Evolutionary conservation across 208 protist species (phyloP).

Genomic region (Leishmania gerbilli): DNA sequence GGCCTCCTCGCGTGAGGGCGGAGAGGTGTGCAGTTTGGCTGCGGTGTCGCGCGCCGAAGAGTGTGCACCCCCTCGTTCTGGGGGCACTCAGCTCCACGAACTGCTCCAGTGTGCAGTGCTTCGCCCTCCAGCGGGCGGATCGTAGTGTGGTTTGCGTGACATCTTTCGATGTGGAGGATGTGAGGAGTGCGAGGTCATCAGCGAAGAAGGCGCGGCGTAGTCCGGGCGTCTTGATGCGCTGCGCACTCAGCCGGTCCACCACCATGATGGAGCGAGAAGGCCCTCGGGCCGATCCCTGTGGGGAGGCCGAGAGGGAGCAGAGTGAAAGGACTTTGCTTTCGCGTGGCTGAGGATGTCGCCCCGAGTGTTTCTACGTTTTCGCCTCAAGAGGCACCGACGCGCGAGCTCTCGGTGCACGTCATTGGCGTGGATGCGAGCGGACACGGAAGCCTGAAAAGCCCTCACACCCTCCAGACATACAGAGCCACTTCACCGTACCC

Average conservation of each 20-base stretch:
- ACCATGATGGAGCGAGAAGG: not conserved
- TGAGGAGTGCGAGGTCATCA: not conserved
- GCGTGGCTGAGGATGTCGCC: not conserved
- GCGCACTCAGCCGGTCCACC: not conserved
- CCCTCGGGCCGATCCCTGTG: not conserved
- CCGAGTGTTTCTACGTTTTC: not conserved
- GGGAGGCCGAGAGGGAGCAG: not conserved
- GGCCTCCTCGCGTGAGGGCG: not conserved
- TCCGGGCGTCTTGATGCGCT: not conserved
- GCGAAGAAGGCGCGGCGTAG: not conserved
- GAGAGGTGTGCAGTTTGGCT: not conserved
- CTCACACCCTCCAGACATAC: not conserved
- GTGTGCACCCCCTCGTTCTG: not conserved
- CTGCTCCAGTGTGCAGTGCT: not conserved
- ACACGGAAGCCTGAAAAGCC: not conserved
- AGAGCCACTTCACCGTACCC: constrained; percentile 22
- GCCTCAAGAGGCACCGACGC: not conserved
- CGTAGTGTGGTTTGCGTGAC: not conserved
- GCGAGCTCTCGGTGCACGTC: too few relatives aligned
- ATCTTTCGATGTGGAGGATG: not conserved
- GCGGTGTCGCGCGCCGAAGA: not conserved
- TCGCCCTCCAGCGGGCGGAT: not conserved
- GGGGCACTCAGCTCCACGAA: not conserved
- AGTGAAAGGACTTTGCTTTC: not conserved
- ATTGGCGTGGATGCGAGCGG: not conserved